Evolutionary conservation across 2,329 filamentous ascomycete genomes (phyloP), one percentile per base, ranked within the genome.

Genomic region (Lachnellula subtilissima): DNA sequence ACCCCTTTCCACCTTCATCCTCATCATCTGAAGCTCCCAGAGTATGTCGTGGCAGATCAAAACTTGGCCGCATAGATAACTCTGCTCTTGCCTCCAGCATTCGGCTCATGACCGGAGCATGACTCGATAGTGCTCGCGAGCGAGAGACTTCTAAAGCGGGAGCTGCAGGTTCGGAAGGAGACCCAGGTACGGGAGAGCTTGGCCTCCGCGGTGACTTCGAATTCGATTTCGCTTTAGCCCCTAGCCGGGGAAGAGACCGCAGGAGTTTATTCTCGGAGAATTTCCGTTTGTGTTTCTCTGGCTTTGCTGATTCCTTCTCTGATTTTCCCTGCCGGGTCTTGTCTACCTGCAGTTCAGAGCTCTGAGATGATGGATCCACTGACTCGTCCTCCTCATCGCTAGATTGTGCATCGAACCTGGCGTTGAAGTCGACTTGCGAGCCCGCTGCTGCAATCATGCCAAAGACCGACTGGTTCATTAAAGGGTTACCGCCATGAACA

Each of bases 391-490:
- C 69, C 61, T 91, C 91, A 64, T 93, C 91, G 64, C 89, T 94
- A 42, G 88, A 91, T 62, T 88, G 78, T 50, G 76, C 87, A 67
- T 91, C 88, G 71, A 94, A 93, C 39, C 88, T 83, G 57, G 88
- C 82, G 71, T 89, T 86, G 68, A 95, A 91, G 72, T 95, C 88
- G 51, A 88, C 86, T 57, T 84, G 85, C 32, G 90, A 92, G 6
- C 91, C 90, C 39, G 91, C 91, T 15, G 91, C 90, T 6, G 92
- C 89, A 63, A 97, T 92, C 74, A 97, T 83, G 53, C 91, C 91
- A 71, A 97, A 96, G 54, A 97, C 86, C 62, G 90, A 95, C 77
- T 96, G 92, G 72, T 96, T 94, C 85, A 96, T 90, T 23, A 62
- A 63, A 12, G 63, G 70, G 55, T 73, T 73, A 37, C 69, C 66